Evolutionary conservation across 1,139 yeast genomes (phyloP), one percentile per base, ranked within the genome.

Genomic region (Nakaseomyces sp.): DNA sequence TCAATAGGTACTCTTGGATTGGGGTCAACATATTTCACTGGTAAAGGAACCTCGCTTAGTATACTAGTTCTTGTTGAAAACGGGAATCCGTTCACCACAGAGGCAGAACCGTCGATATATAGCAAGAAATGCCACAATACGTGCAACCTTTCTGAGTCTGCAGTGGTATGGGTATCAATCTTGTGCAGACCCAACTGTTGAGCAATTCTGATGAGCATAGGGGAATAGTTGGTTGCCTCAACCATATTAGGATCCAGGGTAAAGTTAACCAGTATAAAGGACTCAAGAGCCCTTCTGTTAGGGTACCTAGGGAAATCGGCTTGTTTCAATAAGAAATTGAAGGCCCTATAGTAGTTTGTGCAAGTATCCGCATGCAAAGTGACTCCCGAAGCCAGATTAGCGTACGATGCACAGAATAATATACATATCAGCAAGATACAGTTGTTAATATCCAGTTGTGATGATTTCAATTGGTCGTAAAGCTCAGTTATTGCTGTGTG

Each of bases 181-280:
- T 32, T 53, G 37, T 52, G 51, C 24, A 57, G 26, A 10, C 58
- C 57, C 18, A 56, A 24, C 25, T 56, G 59, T 43, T 57, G 60
- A 3, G 53, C 58, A 22, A 55, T 44, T 29, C 60, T 50, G 5
- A 56, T 50, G 13, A 56, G 43, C 55, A 55, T 56, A 6, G 58
- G 46, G 1, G 62, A 54, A 42, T 53, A 47, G 7, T 50, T 53
- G 10, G 51, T 41, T 7, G 55, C 50, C 18, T 50, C 49, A 1
- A 53, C 53, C 62, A 57, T 57, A 43, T 57, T 57, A 8, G 62
- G 62, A 41, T 57, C 62, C 9, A 50, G 43, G 1, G 57, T 48
- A 47, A 56, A 56, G 40, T 56, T 55, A 2, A 55, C 55, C 7
- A 56, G 33, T 9, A 47, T 30, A 37, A 47, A 48, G 13, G 58